phyloP scores from a whole-genome alignment of 2,329 filamentous ascomycete genomes.

The Arthrinium phaeospermum region DNA sequence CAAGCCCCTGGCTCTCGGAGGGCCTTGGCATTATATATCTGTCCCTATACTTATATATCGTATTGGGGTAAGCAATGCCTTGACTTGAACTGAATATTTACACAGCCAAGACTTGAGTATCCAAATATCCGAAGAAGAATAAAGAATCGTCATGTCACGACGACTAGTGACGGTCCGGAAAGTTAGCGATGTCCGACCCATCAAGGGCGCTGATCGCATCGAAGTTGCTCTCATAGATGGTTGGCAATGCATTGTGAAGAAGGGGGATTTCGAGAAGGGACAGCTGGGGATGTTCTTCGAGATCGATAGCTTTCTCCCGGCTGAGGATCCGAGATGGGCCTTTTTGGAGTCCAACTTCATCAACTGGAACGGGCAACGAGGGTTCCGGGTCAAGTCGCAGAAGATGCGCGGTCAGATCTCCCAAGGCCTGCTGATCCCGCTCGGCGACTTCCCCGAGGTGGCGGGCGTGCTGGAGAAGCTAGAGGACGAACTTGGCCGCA shows the following conservation, averaged over 20 bases:
- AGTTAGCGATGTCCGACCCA: conserved; percentile 26
- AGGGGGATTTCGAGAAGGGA: conserved; percentile 24
- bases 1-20: background rate
- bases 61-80: background rate
- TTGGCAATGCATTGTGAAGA: conserved; percentile 31
- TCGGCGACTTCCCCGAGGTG: conserved; percentile 32
- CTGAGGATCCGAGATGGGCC: conserved; percentile 28
- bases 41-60: background rate
- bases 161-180: conserved; percentile 38
- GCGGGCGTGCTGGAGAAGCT: conserved; percentile 23
- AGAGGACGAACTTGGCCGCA: conserved; percentile 28
- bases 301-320: conserved; percentile 38
- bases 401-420: conserved; percentile 30
- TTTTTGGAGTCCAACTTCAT: conserved; percentile 24
- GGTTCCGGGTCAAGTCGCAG: conserved; percentile 31
- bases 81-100: background rate
- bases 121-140: too few relatives aligned
- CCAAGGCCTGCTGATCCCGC: conserved; percentile 33
- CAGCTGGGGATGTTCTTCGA: conserved; percentile 37
- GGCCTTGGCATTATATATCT: background rate
- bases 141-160: conserved; percentile 30
- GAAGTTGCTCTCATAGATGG: conserved; percentile 33
- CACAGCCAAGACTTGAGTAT: background rate
- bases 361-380: conserved; percentile 27
- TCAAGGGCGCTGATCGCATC: conserved; percentile 24